phyloP scores from a whole-genome alignment of 2,329 filamentous ascomycete species.

The Dactylellina haptotyla region DNA sequence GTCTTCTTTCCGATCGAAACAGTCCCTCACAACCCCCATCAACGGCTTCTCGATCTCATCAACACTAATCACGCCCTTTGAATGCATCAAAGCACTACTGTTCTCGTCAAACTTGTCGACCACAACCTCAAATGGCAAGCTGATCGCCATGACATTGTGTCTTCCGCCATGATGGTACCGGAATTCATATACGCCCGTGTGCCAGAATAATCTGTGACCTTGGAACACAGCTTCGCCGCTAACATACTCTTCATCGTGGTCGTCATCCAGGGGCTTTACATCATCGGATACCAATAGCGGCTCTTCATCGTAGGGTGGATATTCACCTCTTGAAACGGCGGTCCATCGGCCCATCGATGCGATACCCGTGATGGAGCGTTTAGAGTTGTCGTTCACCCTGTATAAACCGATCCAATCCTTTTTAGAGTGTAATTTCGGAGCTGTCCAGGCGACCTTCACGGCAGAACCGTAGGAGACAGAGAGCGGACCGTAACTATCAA shows the following conservation, averaged over 20 bases:
- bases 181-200: slow-evolving; percentile 94
- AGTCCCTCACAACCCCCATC: slow-evolving; percentile 86
- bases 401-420: slow-evolving; percentile 97
- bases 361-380: slow-evolving; percentile 82
- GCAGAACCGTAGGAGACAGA: slow-evolving; percentile 89
- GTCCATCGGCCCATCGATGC: slow-evolving; percentile 90
- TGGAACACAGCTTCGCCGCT: slow-evolving; percentile 86
- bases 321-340: slow-evolving; percentile 78
- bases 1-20: slow-evolving; percentile 88
- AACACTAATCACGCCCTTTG: slow-evolving; percentile 56
- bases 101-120: slow-evolving; percentile 79
- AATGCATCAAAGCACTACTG: slow-evolving; percentile 59
- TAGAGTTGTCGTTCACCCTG: slow-evolving; percentile 92
- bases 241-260: slow-evolving; percentile 67
- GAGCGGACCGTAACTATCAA: slow-evolving; percentile 73
- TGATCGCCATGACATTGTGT: slow-evolving; percentile 93
- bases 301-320: slow-evolving; percentile 79
- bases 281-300: slow-evolving; percentile 79
- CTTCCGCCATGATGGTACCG: slow-evolving; percentile 93
- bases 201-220: slow-evolving; percentile 98
- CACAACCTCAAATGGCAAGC: slow-evolving; percentile 88
- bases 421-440: slow-evolving; percentile 84
- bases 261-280: slow-evolving; percentile 63
- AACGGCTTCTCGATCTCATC: slow-evolving; percentile 74
- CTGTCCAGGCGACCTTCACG: slow-evolving; percentile 88